Conservation (phyloP, 352 stramenopile species). For the Pythium diclinum region DNA sequence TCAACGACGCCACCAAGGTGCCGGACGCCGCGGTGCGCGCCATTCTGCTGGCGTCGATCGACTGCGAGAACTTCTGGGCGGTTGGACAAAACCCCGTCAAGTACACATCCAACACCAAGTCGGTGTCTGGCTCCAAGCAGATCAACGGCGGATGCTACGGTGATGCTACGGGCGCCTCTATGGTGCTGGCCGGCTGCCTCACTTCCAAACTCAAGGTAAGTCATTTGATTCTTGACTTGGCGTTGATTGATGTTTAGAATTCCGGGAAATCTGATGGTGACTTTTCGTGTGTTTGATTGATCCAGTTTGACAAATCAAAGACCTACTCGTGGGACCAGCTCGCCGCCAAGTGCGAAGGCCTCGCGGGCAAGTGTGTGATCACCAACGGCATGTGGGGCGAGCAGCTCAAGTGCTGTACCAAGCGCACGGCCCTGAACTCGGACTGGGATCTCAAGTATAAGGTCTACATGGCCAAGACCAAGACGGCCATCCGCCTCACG, state of each 20-base stretch:
- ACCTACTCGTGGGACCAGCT: conserved; percentile 82
- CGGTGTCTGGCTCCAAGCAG: conserved; percentile 72
- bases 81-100: conserved; percentile 74
- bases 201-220: conserved; percentile 55
- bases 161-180: conserved; percentile 43
- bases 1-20: conserved; percentile 54
- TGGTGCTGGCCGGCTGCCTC: conserved; percentile 82
- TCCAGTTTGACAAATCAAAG: conserved; percentile 73
- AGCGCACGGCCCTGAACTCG: conserved; percentile 40
- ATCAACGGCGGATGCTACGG: conserved; percentile 87
- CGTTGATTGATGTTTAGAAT: neutral
- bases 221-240: neutral
- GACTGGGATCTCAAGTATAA: conserved; percentile 76
- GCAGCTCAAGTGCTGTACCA: conserved; percentile 81
- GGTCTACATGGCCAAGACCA: conserved; percentile 54
- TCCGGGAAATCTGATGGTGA: neutral
- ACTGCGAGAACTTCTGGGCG: conserved; percentile 85
- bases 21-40: conserved; percentile 39
- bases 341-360: conserved; percentile 71
- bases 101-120: conserved; percentile 67
- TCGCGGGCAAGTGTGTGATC: conserved; percentile 75
- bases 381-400: conserved; percentile 85
- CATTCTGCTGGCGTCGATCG: conserved; percentile 81
- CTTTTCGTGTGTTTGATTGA: neutral
- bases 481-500: conserved; percentile 53